Percentiles rank a stretch among this genome's conserved stretches.
Evolutionary conservation across 2,329 filamentous ascomycete species (phyloP).

Genomic region (Venturia effusa): DNA sequence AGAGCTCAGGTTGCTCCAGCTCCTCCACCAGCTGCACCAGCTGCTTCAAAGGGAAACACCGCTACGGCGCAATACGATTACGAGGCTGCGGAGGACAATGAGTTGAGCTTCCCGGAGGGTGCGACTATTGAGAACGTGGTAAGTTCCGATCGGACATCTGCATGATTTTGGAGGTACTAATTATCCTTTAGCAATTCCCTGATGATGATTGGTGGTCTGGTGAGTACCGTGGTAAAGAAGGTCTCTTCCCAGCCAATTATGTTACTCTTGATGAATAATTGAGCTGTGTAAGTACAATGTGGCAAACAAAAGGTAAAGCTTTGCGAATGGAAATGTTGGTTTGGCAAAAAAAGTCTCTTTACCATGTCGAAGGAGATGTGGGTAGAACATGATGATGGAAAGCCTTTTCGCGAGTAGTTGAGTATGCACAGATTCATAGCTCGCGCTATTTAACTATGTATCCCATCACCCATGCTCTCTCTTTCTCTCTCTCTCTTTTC

Average conservation of each 20-base stretch:
- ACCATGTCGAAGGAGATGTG: neutral
- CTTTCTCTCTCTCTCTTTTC: neutral
- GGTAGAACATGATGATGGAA: neutral
- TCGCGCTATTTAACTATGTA: too few relatives aligned
- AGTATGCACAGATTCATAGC: neutral
- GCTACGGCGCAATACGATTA: constrained; percentile 91
- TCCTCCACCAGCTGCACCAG: constrained; percentile 19
- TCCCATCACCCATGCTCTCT: too few relatives aligned
- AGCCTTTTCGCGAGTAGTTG: neutral
- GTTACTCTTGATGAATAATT: constrained; percentile 35
- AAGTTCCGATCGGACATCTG: constrained; percentile 15
- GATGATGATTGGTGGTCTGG: constrained; percentile 99
- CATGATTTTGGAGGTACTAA: neutral
- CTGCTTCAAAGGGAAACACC: constrained; percentile 43
- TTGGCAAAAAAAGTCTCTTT: neutral
- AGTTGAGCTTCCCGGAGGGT: constrained; percentile 76
- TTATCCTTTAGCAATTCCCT: constrained; percentile 63
- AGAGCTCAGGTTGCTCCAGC: constrained; percentile 27
- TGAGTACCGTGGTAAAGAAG: constrained; percentile 64
- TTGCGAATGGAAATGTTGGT: neutral
- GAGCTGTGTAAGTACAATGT: neutral
- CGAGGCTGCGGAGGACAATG: constrained; percentile 90
- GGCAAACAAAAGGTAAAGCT: neutral
- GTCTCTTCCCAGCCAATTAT: constrained; percentile 61
- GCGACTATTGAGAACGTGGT: constrained; percentile 70